These are phyloP conservation scores for Mucor saturninus DNA, from an alignment of 371 early-diverging fungal genomes.

Conservation along the genomic window DNA sequence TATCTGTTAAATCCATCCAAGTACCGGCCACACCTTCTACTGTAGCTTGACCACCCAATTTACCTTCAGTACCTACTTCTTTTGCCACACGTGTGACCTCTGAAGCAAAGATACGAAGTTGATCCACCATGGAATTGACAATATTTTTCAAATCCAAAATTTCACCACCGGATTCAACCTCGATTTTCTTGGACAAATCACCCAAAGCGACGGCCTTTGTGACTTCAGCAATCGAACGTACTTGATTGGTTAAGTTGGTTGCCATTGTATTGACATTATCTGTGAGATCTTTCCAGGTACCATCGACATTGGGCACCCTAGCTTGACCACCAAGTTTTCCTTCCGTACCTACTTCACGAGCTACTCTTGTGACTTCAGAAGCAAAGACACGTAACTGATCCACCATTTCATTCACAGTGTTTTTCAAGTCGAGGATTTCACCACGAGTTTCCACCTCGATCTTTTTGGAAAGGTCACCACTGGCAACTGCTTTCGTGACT, in stretches of 20 bases:
- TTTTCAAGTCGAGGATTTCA: slow-evolving; percentile 42
- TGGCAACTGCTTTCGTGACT: slow-evolving; percentile 58
- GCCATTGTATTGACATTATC: slow-evolving; percentile 68
- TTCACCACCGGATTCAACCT: slow-evolving; percentile 40
- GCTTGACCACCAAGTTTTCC: slow-evolving; percentile 60
- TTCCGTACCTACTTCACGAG: slow-evolving; percentile 66
- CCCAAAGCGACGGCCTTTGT: slow-evolving; percentile 61
- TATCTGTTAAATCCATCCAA: slow-evolving; percentile 67
- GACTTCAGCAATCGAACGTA: slow-evolving; percentile 59
- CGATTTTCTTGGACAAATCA: slow-evolving; percentile 53
- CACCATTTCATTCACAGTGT: slow-evolving; percentile 45
- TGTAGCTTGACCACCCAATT: slow-evolving; percentile 49
- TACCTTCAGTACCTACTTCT: slow-evolving; percentile 60
- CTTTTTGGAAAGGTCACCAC: slow-evolving; percentile 59
- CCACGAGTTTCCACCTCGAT: slow-evolving; percentile 52
- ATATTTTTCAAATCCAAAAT: slow-evolving; percentile 42
- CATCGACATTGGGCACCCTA: slow-evolving; percentile 56
- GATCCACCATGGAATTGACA: slow-evolving; percentile 54
- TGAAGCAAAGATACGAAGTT: slow-evolving; percentile 40
- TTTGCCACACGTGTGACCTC: slow-evolving; percentile 50
- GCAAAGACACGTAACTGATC: slow-evolving; percentile 64
- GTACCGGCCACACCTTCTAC: slow-evolving; percentile 52
- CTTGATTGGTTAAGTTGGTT: slow-evolving; percentile 61
- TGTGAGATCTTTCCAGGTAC: slow-evolving; percentile 69
- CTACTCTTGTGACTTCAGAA: slow-evolving; percentile 66